These are phyloP conservation scores for Tolypocladium cylindrosporum DNA, from an alignment of 2,329 filamentous ascomycete genomes.

Conservation along the genomic window DNA sequence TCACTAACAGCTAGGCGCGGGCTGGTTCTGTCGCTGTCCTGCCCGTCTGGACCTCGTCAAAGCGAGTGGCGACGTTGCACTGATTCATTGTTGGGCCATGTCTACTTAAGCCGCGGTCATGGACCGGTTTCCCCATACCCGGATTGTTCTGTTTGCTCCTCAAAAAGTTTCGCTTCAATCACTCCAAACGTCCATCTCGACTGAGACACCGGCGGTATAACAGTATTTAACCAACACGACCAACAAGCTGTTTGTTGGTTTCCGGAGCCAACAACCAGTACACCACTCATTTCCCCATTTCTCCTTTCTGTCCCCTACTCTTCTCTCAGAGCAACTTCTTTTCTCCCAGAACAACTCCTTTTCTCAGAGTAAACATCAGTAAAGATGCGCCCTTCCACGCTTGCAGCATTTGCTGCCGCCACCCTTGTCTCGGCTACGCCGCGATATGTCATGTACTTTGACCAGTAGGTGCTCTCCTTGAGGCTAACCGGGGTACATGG, in stretches of 20 bases:
- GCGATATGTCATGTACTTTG: constrained; percentile 32
- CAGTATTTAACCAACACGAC: neutral
- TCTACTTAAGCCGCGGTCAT: neutral
- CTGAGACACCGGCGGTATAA: neutral
- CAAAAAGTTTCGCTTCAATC: neutral
- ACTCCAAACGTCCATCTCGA: neutral
- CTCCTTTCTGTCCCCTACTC: neutral
- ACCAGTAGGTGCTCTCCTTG: constrained; percentile 24
- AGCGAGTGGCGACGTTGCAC: neutral
- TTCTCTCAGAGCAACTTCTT: too few relatives aligned
- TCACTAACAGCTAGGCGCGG: neutral
- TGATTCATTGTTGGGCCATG: neutral
- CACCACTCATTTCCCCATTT: neutral
- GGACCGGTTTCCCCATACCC: neutral
- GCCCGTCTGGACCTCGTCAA: neutral
- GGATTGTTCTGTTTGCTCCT: neutral
- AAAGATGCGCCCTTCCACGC: constrained; percentile 6
- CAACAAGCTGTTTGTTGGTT: neutral
- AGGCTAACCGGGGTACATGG: neutral
- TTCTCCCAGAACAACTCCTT: too few relatives aligned
- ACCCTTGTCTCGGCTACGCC: constrained; percentile 11
- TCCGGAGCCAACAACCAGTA: neutral
- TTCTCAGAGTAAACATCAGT: neutral
- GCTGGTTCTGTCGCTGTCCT: neutral
- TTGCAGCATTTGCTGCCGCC: constrained; percentile 9